Evolutionary conservation across 129 eudicot genomes (phyloP), one percentile per base, ranked within the genome.

Genomic region (Centaurea solstitialis): DNA sequence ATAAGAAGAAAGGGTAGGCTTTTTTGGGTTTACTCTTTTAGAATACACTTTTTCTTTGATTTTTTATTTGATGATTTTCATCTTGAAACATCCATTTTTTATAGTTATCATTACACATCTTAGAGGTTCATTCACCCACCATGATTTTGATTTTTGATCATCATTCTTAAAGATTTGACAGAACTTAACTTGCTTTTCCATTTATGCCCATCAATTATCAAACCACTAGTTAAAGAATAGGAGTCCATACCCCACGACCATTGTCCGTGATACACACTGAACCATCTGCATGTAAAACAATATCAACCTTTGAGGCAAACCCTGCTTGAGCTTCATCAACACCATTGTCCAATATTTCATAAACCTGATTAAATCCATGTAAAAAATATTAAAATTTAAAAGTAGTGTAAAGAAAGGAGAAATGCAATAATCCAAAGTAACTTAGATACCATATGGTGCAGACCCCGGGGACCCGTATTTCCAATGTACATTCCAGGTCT

Each of bases 251-350:
- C 97, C 99, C 99, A 45, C 98, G 98, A 20, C 99, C 99, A 76
- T 96, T 88, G 86, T 96, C 99, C n/a, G 95, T 93, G 83, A 96
- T 91, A 91, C 98, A 76, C 78, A 96, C 98, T 67, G 99, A 93
- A 69, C 91, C 91, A 24, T 96, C 98, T 70, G 88, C 94, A 88
- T 80, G 87, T 23, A 96, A 59, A 11, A 89, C 74, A 50, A 96
- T 93, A 22, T 96, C 92, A 38, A 93, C 86, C 84, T 79, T 91
- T 74, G 98, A 86, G 64, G 99, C 98, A 87, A 77, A 93, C 22
- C 99, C 99, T 18, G 99, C 99, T 85, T 96, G 99, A 17, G 99
- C 99, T 84, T 96, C 99, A 82, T 96, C 99, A 67, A 96, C 85
- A 43, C 90, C 93, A 83, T 96, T 96, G 82, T 96, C 99, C 90